Evolutionary conservation across 257 asterid genomes (phyloP).

Genomic region (Dorcoceras hygrometricum): DNA sequence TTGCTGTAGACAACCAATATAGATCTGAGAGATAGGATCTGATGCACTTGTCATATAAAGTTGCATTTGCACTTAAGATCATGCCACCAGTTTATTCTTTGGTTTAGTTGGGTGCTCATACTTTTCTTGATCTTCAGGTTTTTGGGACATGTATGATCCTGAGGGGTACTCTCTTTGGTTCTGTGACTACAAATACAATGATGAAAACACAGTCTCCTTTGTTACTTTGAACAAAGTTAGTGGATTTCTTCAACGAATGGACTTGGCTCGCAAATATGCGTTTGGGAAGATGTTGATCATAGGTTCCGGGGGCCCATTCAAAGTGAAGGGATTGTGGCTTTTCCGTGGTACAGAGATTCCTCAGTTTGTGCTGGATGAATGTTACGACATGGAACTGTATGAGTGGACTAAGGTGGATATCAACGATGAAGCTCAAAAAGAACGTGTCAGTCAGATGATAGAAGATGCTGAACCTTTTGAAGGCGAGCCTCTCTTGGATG

Average conservation of each 20-base stretch:
- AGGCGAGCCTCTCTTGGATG: constrained; percentile 54
- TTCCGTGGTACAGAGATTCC: constrained; percentile 94
- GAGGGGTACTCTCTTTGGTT: constrained; percentile 99
- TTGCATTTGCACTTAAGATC: not conserved
- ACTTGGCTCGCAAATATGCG: constrained; percentile 84
- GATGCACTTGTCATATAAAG: not conserved
- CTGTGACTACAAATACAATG: constrained; percentile 91
- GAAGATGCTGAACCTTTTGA: constrained; percentile 73
- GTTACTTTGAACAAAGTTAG: constrained; percentile 92
- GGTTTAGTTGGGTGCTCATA: not conserved
- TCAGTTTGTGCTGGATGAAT: constrained; percentile 69
- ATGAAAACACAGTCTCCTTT: constrained; percentile 79
- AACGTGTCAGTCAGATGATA: constrained; percentile 55
- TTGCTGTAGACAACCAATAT: not conserved
- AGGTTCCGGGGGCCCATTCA: constrained; percentile 64
- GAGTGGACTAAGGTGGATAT: constrained; percentile 69
- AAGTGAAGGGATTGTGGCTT: constrained; percentile 96
- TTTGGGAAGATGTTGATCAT: constrained; percentile 92
- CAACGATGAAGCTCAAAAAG: constrained; percentile 55
- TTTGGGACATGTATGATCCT: constrained; percentile 97
- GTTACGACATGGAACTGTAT: constrained; percentile 87
- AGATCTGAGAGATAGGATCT: not conserved
- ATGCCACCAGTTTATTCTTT: not conserved
- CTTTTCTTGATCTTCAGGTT: constrained; percentile 44
- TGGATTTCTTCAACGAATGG: constrained; percentile 94